These are phyloP conservation scores for Pseudogymnoascus sp. DNA, from an alignment of 2,329 filamentous ascomycete species.

Conservation along the genomic window DNA sequence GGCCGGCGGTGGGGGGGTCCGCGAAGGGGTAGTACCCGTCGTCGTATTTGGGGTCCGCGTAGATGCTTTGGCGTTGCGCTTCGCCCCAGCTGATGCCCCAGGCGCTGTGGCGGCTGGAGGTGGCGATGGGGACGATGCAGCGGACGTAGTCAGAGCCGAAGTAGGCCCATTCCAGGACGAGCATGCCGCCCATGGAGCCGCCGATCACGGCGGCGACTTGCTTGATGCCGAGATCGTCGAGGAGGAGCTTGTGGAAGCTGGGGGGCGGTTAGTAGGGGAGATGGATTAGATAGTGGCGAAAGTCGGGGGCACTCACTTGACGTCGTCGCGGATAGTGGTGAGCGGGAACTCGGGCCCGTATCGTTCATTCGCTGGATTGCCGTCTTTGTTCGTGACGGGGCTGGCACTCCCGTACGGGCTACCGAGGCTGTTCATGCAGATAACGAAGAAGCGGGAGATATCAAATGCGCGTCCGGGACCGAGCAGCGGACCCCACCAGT, in stretches of 20 bases:
- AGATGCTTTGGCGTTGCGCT: slow-evolving; percentile 85
- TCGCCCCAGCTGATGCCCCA: slow-evolving; percentile 92
- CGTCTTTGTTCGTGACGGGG: slow-evolving; percentile 80
- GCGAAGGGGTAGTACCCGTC: slow-evolving; percentile 88
- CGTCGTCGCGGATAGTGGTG: slow-evolving; percentile 91
- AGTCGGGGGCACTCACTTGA: slow-evolving; percentile 55
- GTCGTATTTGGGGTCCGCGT: slow-evolving; percentile 96
- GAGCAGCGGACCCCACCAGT: slow-evolving; percentile 82
- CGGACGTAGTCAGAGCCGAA: slow-evolving; percentile 79
- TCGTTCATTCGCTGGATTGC: slow-evolving; percentile 59
- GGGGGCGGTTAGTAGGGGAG: slow-evolving; percentile 17
- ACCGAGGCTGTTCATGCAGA: slow-evolving; percentile 78
- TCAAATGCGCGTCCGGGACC: slow-evolving; percentile 74
- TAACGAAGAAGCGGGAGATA: slow-evolving; percentile 71
- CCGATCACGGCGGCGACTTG: slow-evolving; percentile 73
- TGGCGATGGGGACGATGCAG: slow-evolving; percentile 74
- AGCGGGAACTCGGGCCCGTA: slow-evolving; percentile 96
- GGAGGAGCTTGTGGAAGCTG: slow-evolving; percentile 68
- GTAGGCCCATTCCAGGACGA: slow-evolving; percentile 87
- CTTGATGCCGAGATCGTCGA: slow-evolving; percentile 71
- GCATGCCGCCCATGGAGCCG: slow-evolving; percentile 82
- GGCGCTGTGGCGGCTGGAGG: slow-evolving; percentile 74
- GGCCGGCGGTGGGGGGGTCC: slow-evolving; percentile 76
- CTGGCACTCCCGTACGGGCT: slow-evolving; percentile 84
- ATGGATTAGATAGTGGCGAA: background rate